phyloP scores from a whole-genome alignment of 768 basidiomycete genomes.

The Leccinum olivaceopallidum region DNA sequence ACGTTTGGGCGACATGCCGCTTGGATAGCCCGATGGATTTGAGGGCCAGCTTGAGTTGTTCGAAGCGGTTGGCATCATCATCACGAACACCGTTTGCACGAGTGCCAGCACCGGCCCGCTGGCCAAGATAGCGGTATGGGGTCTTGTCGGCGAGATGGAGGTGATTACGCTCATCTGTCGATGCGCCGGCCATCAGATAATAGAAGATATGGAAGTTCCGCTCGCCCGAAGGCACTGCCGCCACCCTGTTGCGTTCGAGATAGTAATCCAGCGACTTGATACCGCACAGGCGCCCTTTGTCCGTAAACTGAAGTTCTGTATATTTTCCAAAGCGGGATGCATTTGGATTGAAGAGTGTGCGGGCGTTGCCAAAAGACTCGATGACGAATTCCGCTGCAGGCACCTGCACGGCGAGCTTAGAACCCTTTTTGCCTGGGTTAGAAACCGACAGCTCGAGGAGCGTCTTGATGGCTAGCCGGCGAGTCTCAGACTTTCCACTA shows the following conservation, averaged over 20 bases:
- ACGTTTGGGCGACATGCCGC: slow-evolving; percentile 92
- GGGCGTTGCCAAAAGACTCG: slow-evolving; percentile 91
- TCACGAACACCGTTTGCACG: slow-evolving; percentile 53
- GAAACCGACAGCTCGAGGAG: slow-evolving; percentile 89
- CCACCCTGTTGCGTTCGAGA: slow-evolving; percentile 86
- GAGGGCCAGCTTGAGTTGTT: slow-evolving; percentile 92
- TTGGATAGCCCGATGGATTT: slow-evolving; percentile 94
- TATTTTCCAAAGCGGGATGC: slow-evolving; percentile 98
- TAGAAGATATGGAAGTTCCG: slow-evolving; percentile 99
- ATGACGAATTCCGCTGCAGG: slow-evolving; percentile 95
- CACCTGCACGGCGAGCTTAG: slow-evolving; percentile 82
- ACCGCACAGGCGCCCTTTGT: slow-evolving; percentile 85
- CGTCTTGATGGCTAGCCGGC: slow-evolving; percentile 87
- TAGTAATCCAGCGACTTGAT: slow-evolving; percentile 97
- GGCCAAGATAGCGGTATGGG: slow-evolving; percentile 85
- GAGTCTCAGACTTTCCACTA: slow-evolving; percentile 91
- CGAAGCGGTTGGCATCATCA: slow-evolving; percentile 84
- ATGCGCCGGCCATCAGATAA: slow-evolving; percentile 91
- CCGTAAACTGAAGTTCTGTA: slow-evolving; percentile 95
- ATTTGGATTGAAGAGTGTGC: slow-evolving; percentile 90
- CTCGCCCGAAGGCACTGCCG: slow-evolving; percentile 85
- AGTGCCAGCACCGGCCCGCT: slow-evolving; percentile 36
- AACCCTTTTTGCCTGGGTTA: slow-evolving; percentile 90
- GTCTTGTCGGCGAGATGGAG: slow-evolving; percentile 81
- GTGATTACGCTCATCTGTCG: slow-evolving; percentile 84